These are phyloP conservation scores for Lasiodiplodia sp. DNA, from an alignment of 2,329 filamentous ascomycete species.

Conservation along the genomic window DNA sequence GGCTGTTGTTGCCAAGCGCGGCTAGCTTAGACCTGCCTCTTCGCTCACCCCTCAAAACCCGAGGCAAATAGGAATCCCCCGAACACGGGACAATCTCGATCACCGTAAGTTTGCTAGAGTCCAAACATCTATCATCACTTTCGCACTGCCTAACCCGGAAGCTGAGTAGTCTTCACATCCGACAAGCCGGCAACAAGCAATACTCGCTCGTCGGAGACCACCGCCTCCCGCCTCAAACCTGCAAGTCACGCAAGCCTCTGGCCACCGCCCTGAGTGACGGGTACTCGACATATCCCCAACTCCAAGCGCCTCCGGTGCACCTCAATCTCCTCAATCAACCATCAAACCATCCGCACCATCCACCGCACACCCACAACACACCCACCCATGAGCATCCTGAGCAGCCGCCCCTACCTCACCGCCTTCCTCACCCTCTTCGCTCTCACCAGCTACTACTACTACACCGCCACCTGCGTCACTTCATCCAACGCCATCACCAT, in stretches of 20 bases:
- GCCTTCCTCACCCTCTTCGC: constrained; percentile 47
- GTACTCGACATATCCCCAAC: not conserved
- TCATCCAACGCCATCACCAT: constrained; percentile 40
- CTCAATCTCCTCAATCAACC: not conserved
- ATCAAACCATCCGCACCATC: constrained; percentile 31
- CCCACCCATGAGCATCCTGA: constrained; percentile 10
- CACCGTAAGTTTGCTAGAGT: not conserved
- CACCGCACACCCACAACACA: not conserved
- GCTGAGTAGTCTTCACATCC: not conserved
- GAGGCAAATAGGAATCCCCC: not conserved
- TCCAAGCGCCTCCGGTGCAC: not conserved
- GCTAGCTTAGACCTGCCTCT: not conserved
- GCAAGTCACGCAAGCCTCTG: not conserved
- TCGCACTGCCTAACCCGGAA: constrained; percentile 9
- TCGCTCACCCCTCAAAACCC: not conserved
- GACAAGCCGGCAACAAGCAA: not conserved
- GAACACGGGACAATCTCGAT: constrained; percentile 15
- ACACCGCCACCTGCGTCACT: constrained; percentile 36
- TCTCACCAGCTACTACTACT: constrained; percentile 24
- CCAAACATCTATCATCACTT: not conserved
- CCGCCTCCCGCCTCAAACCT: not conserved
- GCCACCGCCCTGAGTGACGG: not conserved
- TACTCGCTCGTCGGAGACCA: constrained; percentile 4
- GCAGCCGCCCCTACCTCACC: constrained; percentile 39
- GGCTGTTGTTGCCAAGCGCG: no score